phyloP scores from a whole-genome alignment of 139 green algal genomes.

The Protoeuglena noctilucae region DNA sequence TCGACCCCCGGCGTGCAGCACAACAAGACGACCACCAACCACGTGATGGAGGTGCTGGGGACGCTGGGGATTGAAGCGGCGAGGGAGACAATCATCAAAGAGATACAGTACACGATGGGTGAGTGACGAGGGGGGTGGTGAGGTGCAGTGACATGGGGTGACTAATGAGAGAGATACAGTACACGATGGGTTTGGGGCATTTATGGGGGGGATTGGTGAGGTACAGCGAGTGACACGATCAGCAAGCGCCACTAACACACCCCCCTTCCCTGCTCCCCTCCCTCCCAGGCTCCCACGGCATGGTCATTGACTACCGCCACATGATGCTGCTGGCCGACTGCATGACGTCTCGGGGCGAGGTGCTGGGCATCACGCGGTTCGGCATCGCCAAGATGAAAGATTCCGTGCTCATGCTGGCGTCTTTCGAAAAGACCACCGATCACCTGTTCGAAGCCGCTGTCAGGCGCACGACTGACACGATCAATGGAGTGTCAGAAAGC shows the following conservation, averaged over 20 bases:
- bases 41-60: conserved; percentile 73
- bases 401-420: conserved; percentile 91
- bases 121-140: too few species aligned
- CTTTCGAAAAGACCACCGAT: conserved; percentile 97
- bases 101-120: background rate
- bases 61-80: conserved; percentile 89
- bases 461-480: conserved; percentile 39
- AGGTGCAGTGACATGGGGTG: too few species aligned
- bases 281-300: conserved; percentile 74
- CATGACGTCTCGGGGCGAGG: conserved; percentile 89
- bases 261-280: too few species aligned
- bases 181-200: too few species aligned
- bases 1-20: conserved; percentile 59
- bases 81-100: conserved; percentile 45
- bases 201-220: too few species aligned
- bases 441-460: conserved; percentile 96
- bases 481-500: conserved; percentile 71
- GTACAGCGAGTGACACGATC: too few species aligned
- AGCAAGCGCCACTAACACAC: too few species aligned
- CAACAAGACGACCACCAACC: conserved; percentile 65
- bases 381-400: conserved; percentile 99
- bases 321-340: conserved; percentile 94
- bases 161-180: conserved; percentile 79
- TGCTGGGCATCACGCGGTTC: conserved; percentile 96
- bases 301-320: conserved; percentile 87